Evolutionary conservation across 768 basidiomycete species (phyloP).

Genomic region (Podaxis pistillaris): DNA sequence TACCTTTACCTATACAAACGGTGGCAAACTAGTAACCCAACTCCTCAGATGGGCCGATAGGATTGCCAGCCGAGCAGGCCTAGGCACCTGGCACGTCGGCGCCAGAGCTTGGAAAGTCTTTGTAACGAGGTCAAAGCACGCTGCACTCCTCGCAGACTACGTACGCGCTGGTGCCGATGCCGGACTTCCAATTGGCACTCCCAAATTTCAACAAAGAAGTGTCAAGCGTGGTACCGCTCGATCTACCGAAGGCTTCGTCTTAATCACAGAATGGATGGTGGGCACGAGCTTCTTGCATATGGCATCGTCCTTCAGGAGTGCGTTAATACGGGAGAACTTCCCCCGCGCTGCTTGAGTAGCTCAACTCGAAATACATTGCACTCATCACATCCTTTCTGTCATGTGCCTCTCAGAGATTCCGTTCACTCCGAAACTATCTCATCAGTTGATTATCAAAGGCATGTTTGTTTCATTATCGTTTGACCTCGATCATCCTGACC

Average conservation of each 20-base stretch:
- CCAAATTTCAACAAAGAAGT: background rate
- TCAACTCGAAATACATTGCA: conserved; percentile 6
- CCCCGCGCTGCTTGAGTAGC: background rate
- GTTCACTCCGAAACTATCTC: background rate
- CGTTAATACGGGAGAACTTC: background rate
- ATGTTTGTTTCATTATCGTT: no score
- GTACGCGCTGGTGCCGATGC: background rate
- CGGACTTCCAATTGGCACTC: background rate
- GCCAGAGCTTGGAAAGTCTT: background rate
- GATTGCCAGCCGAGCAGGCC: background rate
- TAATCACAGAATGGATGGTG: background rate
- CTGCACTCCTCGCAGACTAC: background rate
- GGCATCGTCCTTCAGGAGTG: background rate
- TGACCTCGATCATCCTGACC: no score
- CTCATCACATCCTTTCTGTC: background rate
- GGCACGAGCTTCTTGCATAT: background rate
- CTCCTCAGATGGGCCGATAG: no score
- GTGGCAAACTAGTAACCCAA: no score
- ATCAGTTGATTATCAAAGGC: no score
- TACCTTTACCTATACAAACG: no score
- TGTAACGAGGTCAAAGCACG: background rate
- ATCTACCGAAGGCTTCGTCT: background rate
- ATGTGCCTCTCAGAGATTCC: background rate
- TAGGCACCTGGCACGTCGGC: background rate
- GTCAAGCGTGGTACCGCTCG: background rate